Evolutionary conservation across 805 yeast genomes (phyloP).

Genomic region (Yamadazyma akitaensis): DNA sequence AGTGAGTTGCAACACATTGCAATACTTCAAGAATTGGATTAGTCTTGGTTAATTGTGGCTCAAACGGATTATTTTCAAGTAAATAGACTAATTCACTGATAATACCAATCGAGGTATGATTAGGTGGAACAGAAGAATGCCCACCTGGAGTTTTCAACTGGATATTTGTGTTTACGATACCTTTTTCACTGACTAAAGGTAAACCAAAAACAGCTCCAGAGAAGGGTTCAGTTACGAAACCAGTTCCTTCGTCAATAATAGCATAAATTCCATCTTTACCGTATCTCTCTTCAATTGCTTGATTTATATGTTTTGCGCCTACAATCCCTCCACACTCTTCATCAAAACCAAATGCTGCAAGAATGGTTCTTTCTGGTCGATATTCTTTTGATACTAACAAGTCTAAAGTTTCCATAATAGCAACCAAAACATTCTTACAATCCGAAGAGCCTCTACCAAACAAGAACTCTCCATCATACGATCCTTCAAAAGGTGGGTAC

Average conservation of each 20-base stretch:
- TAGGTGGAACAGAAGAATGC: constrained; percentile 78
- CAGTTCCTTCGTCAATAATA: constrained; percentile 63
- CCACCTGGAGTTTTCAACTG: constrained; percentile 67
- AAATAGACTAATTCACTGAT: constrained; percentile 53
- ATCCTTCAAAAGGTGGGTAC: constrained; percentile 57
- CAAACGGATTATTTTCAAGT: constrained; percentile 57
- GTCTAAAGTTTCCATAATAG: constrained; percentile 66
- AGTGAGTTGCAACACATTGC: constrained; percentile 62
- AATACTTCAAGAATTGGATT: constrained; percentile 61
- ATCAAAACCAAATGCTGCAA: constrained; percentile 72
- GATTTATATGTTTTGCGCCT: constrained; percentile 58
- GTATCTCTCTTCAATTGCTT: constrained; percentile 47
- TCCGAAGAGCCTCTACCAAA: constrained; percentile 82
- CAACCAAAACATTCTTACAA: constrained; percentile 67
- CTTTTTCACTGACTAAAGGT: constrained; percentile 46
- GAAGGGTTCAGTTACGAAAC: constrained; percentile 28
- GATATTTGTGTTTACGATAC: constrained; percentile 46
- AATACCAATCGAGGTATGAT: constrained; percentile 77
- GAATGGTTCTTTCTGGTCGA: constrained; percentile 58
- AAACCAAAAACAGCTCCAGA: constrained; percentile 57
- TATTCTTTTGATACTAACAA: constrained; percentile 48
- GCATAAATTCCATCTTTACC: constrained; percentile 61
- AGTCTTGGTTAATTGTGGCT: constrained; percentile 41
- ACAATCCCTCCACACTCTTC: constrained; percentile 67
- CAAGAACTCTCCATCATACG: constrained; percentile 60